A percentile compares a stretch with the other conserved stretches of the same genome.
Conservation (phyloP, 352 stramenopile species). For the Pythium guiyangense region DNA sequence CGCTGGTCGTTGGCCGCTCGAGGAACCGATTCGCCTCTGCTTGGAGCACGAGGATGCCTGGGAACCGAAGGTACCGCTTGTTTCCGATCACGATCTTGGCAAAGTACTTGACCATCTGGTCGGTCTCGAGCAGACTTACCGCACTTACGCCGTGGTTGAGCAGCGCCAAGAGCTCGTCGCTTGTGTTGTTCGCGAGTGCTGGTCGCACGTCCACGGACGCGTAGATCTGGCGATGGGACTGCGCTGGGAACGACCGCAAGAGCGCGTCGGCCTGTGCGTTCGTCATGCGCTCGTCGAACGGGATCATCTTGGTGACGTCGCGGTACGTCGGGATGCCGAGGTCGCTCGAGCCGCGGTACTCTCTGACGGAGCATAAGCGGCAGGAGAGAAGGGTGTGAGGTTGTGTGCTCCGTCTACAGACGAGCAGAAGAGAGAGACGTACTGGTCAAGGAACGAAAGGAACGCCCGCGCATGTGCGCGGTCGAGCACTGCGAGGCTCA, state of each 20-base stretch:
- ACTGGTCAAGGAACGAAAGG: slow-evolving; percentile 40
- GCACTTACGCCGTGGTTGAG: slow-evolving; percentile 17
- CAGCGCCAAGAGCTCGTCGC: slow-evolving; percentile 26
- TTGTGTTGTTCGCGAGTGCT: slow-evolving; percentile 4
- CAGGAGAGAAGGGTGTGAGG: background rate
- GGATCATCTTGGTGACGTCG: slow-evolving; percentile 35
- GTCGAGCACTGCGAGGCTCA: slow-evolving; percentile 55
- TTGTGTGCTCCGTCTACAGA: no score
- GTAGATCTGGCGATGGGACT: slow-evolving; percentile 35
- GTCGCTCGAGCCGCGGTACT: slow-evolving; percentile 35
- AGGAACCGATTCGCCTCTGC: slow-evolving; percentile 52
- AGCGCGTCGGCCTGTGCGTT: slow-evolving; percentile 24
- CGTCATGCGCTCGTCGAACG: slow-evolving; percentile 25
- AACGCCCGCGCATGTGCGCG: slow-evolving; percentile 38
- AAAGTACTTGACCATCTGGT: slow-evolving; percentile 48
- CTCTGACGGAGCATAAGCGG: slow-evolving; percentile 18
- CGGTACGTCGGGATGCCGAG: slow-evolving; percentile 40
- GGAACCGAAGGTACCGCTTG: slow-evolving; percentile 21
- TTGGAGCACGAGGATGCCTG: slow-evolving; percentile 49
- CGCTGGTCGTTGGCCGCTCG: slow-evolving; percentile 11
- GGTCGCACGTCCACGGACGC: slow-evolving; percentile 46
- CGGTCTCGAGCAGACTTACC: background rate
- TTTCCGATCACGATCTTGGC: slow-evolving; percentile 5
- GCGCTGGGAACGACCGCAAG: slow-evolving; percentile 32
- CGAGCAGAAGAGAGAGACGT: background rate